Base-by-base conservation (phyloP, 2,329 filamentous ascomycete genomes). In the Zymoseptoria passerinii region DNA sequence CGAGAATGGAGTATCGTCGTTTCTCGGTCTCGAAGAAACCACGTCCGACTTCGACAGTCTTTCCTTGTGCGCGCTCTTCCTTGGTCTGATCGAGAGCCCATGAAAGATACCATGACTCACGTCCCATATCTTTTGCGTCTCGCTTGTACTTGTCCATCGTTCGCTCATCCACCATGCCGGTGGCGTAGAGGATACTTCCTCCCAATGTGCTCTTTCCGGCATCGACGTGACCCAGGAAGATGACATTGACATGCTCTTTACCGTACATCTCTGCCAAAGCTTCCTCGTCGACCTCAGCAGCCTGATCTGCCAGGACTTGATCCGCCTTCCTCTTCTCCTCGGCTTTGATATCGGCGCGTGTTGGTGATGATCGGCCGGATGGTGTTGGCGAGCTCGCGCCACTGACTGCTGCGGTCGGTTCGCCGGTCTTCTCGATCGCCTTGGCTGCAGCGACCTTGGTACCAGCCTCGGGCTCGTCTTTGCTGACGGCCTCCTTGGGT, bases 141-240 rank as follows among this genome's bases (percentile, higher is more conserved):
- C 84, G 85, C 83, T 92, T 96, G 81, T 96, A 96, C 77, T 99
- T 99, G 56, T 99, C 94, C 81, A 99, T 84, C 40, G 94, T 99
- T 73, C 94, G 85, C 76, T 99, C 91, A 71, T 99, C 95, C n/a
- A 99, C 94, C 94, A 97, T 99, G 61, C 94, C 94, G 4, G 92
- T 96, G 55, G 85, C 85, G 74, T 94, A 96, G 13, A 99, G 81
- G 63, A 99, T 95, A 55, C 89, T 89, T 54, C 94, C 94, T 72
- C 94, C 94, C 5, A 99, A 81, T 2, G 94, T 99, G 48, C 91
- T 96, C 79, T 99, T 99, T 68, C 94, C 94, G 55, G 94, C 94
- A 78, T 99, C 94, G 68, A 99, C 95, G 81, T 99, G 94, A 54
- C 94, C 92, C 71, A 97, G 88, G 77, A 97, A 96, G 65, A 97